Evolutionary conservation across 2,329 filamentous ascomycete species (phyloP).

Genomic region (Epichloe baconii): DNA sequence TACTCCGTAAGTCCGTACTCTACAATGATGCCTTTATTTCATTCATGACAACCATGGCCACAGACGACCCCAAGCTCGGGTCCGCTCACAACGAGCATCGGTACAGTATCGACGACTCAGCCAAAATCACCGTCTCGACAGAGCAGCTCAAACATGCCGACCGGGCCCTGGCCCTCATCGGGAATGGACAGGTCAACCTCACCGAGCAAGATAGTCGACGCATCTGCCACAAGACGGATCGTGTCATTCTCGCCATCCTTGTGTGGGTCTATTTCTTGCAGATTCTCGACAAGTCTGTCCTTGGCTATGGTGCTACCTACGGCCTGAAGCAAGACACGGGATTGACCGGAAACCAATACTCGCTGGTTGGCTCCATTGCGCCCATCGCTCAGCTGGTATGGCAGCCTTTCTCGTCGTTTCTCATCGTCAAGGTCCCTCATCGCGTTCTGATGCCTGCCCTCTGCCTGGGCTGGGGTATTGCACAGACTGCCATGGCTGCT

Average conservation of each 20-base stretch:
- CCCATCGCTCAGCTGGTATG: conserved; percentile 47
- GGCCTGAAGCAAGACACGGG: conserved; percentile 35
- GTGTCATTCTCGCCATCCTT: conserved; percentile 39
- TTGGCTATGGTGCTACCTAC: conserved; percentile 45
- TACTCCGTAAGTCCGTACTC: no score
- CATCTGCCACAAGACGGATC: conserved; percentile 49
- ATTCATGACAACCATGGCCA: conserved; percentile 1
- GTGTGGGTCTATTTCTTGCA: conserved; percentile 48
- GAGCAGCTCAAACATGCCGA: background rate
- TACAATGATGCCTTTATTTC: background rate
- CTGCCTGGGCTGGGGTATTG: conserved; percentile 31
- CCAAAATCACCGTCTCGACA: background rate
- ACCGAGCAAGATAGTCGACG: conserved; percentile 18
- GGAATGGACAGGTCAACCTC: conserved; percentile 4
- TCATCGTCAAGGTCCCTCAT: conserved; percentile 49
- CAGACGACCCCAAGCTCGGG: conserved; percentile 2
- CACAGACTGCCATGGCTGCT: conserved; percentile 32
- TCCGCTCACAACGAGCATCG: conserved; percentile 7
- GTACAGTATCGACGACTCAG: background rate
- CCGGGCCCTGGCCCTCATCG: conserved; percentile 2
- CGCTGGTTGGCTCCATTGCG: conserved; percentile 41
- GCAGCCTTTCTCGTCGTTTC: conserved; percentile 45
- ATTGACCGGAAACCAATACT: conserved; percentile 41
- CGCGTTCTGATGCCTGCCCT: conserved; percentile 42
- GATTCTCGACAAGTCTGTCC: conserved; percentile 44